Percentiles rank a stretch among this genome's conserved stretches.
Conservation (phyloP, 139 green algal species). For the Chlorella sp. region DNA sequence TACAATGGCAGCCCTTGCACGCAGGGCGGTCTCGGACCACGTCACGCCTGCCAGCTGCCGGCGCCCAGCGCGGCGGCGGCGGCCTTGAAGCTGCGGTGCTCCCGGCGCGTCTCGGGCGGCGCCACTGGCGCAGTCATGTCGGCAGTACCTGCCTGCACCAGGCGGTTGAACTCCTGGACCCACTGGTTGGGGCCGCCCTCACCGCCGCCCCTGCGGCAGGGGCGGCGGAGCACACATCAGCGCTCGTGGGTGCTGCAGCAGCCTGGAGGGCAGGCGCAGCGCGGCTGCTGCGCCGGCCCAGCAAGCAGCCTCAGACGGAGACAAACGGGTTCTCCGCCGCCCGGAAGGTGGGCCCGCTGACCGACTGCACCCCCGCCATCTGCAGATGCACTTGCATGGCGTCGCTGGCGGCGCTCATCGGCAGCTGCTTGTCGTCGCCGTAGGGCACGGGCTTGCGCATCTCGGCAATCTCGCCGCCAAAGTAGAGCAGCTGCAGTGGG, state of each 20-base stretch:
- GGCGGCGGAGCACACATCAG: not conserved
- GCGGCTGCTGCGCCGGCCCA: not conserved
- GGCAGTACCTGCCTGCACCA: not conserved
- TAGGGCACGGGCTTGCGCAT: not conserved
- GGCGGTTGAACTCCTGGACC: not conserved
- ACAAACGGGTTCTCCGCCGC: constrained; percentile 12
- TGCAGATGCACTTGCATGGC: constrained; percentile 5
- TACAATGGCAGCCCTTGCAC: too few relatives aligned
- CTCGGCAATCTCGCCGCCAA: constrained; percentile 20
- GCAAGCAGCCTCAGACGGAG: not conserved
- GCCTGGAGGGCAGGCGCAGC: not conserved
- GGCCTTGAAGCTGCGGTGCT: not conserved
- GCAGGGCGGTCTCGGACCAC: not conserved
- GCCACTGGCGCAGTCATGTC: not conserved
- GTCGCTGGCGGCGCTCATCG: not conserved
- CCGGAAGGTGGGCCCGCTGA: constrained; percentile 23
- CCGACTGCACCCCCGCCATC: not conserved
- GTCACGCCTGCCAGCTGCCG: constrained; percentile 21
- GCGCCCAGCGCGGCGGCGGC: constrained; percentile 3
- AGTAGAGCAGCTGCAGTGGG: constrained; percentile 18
- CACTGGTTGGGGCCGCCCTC: not conserved
- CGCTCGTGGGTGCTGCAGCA: not conserved
- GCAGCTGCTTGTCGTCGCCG: constrained; percentile 1
- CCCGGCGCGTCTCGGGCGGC: not conserved
- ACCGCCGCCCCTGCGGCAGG: not conserved